A percentile compares a stretch with the other conserved stretches of the same genome.
These are phyloP conservation scores for Lyophyllum shimeji DNA, from an alignment of 768 basidiomycete genomes.

Conservation along the genomic window DNA sequence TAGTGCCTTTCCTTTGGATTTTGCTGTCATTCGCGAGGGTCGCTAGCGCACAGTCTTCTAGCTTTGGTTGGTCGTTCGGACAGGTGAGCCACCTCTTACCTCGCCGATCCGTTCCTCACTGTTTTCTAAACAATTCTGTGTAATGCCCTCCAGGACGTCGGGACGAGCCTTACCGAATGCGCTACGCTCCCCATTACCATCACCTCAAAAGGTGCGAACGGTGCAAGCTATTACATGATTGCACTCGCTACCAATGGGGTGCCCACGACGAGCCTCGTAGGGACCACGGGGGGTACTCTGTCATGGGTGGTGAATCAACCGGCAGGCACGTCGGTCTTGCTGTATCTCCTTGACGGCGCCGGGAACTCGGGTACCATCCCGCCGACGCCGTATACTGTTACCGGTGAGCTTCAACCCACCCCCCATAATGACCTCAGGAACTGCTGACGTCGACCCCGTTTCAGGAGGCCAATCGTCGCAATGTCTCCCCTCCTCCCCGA, in stretches of 20 bases:
- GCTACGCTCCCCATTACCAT: background rate
- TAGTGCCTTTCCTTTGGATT: too few relatives aligned
- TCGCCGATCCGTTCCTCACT: too few relatives aligned
- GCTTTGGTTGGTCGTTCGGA: background rate
- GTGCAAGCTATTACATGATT: constrained; percentile 40
- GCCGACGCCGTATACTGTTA: constrained; percentile 27
- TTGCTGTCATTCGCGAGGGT: too few relatives aligned
- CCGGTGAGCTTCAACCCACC: constrained; percentile 23
- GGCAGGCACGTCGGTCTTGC: constrained; percentile 35
- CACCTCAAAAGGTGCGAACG: constrained; percentile 17
- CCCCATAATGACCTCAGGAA: background rate
- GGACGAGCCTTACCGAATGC: constrained; percentile 4
- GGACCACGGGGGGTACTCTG: constrained; percentile 28
- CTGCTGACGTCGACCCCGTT: background rate
- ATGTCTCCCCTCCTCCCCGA: constrained; percentile 24
- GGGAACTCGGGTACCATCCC: constrained; percentile 36
- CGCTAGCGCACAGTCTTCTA: background rate
- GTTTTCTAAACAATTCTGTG: background rate
- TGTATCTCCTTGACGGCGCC: constrained; percentile 35
- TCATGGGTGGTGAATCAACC: constrained; percentile 39
- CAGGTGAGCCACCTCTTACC: background rate
- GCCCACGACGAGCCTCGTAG: constrained; percentile 34
- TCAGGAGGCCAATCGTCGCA: constrained; percentile 31
- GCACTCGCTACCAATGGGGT: constrained; percentile 36
- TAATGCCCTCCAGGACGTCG: background rate